Evolutionary conservation across 2,329 filamentous ascomycete genomes (phyloP), one percentile per base, ranked within the genome.

Genomic region (Penicillium sp.): DNA sequence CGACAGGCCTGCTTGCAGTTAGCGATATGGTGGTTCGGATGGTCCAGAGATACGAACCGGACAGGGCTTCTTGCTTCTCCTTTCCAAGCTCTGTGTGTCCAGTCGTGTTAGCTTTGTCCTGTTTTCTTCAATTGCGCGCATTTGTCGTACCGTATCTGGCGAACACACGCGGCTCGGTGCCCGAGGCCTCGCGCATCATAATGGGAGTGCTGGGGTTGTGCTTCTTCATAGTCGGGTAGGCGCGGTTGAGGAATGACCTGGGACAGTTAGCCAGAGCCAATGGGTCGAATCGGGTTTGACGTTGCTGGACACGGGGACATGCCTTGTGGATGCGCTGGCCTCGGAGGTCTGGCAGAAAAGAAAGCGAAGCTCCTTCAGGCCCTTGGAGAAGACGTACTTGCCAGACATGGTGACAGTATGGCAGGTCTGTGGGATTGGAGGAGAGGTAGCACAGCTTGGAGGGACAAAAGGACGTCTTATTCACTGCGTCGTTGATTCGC

Each of bases 161-260:
- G 73, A 87, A 97, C 57, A 98, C 83, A 72, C 83, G 87, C 57
- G 93, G 92, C 69, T 87, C 77, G 47, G 88, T 89, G 66, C 88
- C 89, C 62, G 82, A 77, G 46, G 92, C 93, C 78, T 97, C 93
- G 68, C 93, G 88, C 66, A 98, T 84, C 78, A 98, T 79, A 74
- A 98, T 97, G 47, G 93, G 93, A 42, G 82, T 91, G 73, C 88
- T 78, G 49, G 93, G 93, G 78, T 98, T 98, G 81, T 92, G 88
- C 80, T 95, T 95, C 84, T 98, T 98, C 92, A 98, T 97, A 53
- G 88, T 93, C 41, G 93, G 93, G 74, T 98, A 98, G 60, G 90
- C 85, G 70, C 89, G 84, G 58, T 86, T 86, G 60, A 98, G 80
- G 76, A 98, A 98, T 27, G 87, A 85, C 72, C 93, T 96, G 63